These are phyloP conservation scores for Helotiales sp. DNA, from an alignment of 2,329 filamentous ascomycete species.

Conservation along the genomic window DNA sequence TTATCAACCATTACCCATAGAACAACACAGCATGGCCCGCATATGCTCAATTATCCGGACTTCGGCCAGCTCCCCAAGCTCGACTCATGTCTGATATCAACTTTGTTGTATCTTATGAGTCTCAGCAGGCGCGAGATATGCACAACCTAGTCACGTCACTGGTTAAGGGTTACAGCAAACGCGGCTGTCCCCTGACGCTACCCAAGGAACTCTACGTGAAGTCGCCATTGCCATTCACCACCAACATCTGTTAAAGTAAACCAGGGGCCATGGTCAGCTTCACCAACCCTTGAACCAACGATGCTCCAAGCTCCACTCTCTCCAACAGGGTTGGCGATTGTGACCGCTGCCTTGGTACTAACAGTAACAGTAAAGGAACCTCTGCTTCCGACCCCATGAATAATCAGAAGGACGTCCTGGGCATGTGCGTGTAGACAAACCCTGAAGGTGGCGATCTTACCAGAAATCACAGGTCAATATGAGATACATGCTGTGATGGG, in stretches of 20 bases:
- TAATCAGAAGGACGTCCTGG: conserved; percentile 2
- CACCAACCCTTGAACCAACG: not conserved
- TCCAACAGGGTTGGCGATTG: not conserved
- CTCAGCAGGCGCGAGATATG: conserved; percentile 12
- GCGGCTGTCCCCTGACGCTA: conserved; percentile 10
- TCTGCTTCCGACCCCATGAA: conserved; percentile 12
- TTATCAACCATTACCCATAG: conserved; percentile 9
- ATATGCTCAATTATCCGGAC: not conserved
- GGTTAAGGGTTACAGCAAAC: conserved; percentile 4
- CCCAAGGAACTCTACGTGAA: not conserved
- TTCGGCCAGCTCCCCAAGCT: not conserved
- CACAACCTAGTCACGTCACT: not conserved
- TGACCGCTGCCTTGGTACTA: not conserved
- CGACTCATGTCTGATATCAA: not conserved
- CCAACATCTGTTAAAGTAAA: conserved; percentile 6
- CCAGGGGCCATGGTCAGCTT: conserved; percentile 9
- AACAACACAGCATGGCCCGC: conserved; percentile 23
- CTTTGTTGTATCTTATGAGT: conserved; percentile 2
- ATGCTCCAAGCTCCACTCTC: conserved; percentile 9
- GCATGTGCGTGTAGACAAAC: conserved; percentile 2
- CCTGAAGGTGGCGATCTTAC: conserved; percentile 17
- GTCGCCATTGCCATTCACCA: conserved; percentile 8
- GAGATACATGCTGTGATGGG: conserved; percentile 12
- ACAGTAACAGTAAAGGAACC: conserved; percentile 10
- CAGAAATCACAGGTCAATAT: conserved; percentile 10